Conservation (phyloP, 2,329 filamentous ascomycete species). For the Phialophora verrucosa region DNA sequence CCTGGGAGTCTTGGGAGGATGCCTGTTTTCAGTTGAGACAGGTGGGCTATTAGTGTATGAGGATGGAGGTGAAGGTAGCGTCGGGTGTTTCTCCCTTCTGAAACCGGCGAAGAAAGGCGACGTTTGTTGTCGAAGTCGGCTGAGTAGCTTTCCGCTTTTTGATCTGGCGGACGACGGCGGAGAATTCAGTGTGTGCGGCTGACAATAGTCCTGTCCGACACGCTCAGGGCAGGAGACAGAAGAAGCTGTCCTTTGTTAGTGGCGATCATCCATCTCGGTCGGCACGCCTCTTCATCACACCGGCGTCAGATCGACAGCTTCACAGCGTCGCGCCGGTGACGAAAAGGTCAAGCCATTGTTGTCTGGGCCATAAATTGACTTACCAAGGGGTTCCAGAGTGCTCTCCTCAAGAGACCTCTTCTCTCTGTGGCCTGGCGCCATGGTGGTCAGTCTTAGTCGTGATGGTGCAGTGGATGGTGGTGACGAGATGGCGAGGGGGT, state of each 20-base stretch:
- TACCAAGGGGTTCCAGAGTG: slow-evolving; percentile 22
- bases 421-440: slow-evolving; percentile 24
- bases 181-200: slow-evolving; percentile 5
- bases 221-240: neutral
- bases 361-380: slow-evolving; percentile 10
- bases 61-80: slow-evolving; percentile 2
- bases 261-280: neutral
- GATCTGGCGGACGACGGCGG: slow-evolving; percentile 13
- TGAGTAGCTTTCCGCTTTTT: slow-evolving; percentile 1
- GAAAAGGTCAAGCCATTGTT: neutral
- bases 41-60: neutral
- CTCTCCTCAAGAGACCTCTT: slow-evolving; percentile 16
- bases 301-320: slow-evolving; percentile 8
- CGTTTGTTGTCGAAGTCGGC: slow-evolving; percentile 1
- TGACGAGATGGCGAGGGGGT: neutral
- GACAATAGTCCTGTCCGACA: neutral
- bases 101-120: slow-evolving; percentile 27
- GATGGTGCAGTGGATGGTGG: slow-evolving; percentile 5
- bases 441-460: slow-evolving; percentile 24
- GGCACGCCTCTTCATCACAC: slow-evolving; percentile 6
- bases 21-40: slow-evolving; percentile 2
- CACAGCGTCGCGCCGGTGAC: slow-evolving; percentile 2
- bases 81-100: slow-evolving; percentile 9
- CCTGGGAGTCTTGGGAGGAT: neutral
- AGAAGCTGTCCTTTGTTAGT: slow-evolving; percentile 22